These are phyloP conservation scores for Lenwebbia sp. DNA, from an alignment of 345 rosid species.

Conservation along the genomic window DNA sequence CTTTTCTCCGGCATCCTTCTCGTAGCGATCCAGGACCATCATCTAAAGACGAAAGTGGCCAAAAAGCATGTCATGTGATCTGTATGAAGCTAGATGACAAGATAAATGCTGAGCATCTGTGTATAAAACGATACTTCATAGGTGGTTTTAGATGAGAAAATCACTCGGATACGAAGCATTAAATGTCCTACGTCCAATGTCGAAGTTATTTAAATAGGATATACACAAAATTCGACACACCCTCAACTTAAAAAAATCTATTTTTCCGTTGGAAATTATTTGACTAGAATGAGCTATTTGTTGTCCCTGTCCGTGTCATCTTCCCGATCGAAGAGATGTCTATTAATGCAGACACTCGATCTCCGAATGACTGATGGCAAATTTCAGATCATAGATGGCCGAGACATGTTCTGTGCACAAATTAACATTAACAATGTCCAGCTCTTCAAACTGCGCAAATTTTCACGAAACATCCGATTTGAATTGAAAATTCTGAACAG, in stretches of 20 bases:
- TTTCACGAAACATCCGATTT: not conserved
- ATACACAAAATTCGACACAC: not conserved
- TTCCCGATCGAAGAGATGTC: not conserved
- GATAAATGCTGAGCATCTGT: not conserved
- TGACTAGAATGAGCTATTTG: not conserved
- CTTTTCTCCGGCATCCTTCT: constrained; percentile 64
- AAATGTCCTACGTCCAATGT: not conserved
- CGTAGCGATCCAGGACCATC: constrained; percentile 90
- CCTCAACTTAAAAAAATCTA: not conserved
- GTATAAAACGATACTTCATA: too few relatives aligned
- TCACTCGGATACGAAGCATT: not conserved
- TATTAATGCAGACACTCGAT: not conserved
- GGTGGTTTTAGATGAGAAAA: not conserved
- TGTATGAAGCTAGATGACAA: not conserved
- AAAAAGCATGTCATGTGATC: not conserved
- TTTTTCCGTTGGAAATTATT: not conserved
- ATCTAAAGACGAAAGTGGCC: constrained; percentile 21
- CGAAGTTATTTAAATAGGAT: not conserved
- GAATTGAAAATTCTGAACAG: not conserved
- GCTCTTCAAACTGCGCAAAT: not conserved
- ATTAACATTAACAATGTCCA: not conserved
- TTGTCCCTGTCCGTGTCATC: not conserved
- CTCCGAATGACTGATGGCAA: not conserved
- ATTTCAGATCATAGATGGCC: not conserved
- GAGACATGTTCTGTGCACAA: not conserved